Conservation (phyloP, 2,329 filamentous ascomycete genomes). For the Cercospora nicotianae region DNA sequence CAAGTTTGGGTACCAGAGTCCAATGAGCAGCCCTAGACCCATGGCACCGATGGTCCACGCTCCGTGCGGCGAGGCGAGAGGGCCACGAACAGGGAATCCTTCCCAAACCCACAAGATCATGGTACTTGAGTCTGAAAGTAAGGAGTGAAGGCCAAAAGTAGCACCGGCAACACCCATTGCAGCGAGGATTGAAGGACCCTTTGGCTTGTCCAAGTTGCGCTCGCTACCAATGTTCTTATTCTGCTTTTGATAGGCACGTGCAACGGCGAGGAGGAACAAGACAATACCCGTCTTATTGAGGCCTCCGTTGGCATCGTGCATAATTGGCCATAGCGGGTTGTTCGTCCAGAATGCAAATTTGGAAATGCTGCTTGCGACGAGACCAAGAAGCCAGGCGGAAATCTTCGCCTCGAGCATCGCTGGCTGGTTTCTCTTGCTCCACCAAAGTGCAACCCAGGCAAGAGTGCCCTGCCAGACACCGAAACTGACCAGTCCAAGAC, state of each 20-base stretch:
- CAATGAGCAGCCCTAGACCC: slow-evolving; percentile 74
- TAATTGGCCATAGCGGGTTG: slow-evolving; percentile 94
- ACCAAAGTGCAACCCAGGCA: slow-evolving; percentile 80
- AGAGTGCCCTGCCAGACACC: slow-evolving; percentile 78
- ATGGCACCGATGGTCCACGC: slow-evolving; percentile 84
- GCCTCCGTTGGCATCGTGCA: slow-evolving; percentile 86
- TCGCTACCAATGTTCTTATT: slow-evolving; percentile 51
- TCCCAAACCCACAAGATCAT: slow-evolving; percentile 99
- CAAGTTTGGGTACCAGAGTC: slow-evolving; percentile 70
- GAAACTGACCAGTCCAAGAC: slow-evolving; percentile 79
- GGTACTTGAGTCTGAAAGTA: slow-evolving; percentile 94
- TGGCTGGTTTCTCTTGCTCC: slow-evolving; percentile 72
- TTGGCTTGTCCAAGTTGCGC: slow-evolving; percentile 54
- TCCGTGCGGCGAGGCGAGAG: slow-evolving; percentile 84
- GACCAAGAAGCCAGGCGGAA: slow-evolving; percentile 74
- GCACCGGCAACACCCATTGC: slow-evolving; percentile 78
- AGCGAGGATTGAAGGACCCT: slow-evolving; percentile 68
- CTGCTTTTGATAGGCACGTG: slow-evolving; percentile 70
- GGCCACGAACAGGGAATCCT: slow-evolving; percentile 86
- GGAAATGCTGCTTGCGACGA: slow-evolving; percentile 80
- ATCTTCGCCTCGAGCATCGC: slow-evolving; percentile 78
- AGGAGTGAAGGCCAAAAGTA: slow-evolving; percentile 85
- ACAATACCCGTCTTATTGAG: slow-evolving; percentile 83
- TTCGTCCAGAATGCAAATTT: slow-evolving; percentile 95
- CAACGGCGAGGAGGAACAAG: slow-evolving; percentile 71